Conservation (phyloP, 2,329 filamentous ascomycete species). For the Alternaria novae-zelandiae region DNA sequence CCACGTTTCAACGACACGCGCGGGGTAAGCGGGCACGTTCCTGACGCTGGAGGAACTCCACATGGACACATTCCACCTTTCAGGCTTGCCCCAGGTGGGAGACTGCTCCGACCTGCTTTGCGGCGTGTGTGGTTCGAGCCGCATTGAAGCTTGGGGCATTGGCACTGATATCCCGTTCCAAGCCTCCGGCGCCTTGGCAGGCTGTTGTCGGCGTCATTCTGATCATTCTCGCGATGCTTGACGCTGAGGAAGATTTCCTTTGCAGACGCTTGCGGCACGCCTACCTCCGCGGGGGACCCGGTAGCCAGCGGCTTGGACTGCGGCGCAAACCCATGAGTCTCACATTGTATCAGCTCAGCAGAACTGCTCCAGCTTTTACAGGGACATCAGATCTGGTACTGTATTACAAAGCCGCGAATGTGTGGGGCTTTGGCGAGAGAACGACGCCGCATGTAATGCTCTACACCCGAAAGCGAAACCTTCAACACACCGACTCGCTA, state of each 20-base stretch:
- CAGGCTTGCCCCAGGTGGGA: slow-evolving; percentile 7
- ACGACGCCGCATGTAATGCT: not conserved
- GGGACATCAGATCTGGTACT: too few relatives aligned
- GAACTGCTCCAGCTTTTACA: not conserved
- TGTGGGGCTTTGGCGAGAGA: not conserved
- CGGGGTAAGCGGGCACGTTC: slow-evolving; percentile 8
- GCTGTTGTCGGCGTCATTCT: not conserved
- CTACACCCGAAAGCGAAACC: not conserved
- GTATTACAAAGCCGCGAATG: not conserved
- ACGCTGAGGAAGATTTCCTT: not conserved
- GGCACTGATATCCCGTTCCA: slow-evolving; percentile 2
- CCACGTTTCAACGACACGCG: slow-evolving; percentile 5
- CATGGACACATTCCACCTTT: not conserved
- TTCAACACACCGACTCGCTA: not conserved
- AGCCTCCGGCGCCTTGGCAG: slow-evolving; percentile 12
- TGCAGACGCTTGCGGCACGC: not conserved
- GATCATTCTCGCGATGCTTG: not conserved
- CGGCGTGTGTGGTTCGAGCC: slow-evolving; percentile 6
- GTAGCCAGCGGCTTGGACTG: not conserved
- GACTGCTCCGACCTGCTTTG: slow-evolving; percentile 6
- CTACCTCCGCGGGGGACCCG: not conserved
- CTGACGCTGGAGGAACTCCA: not conserved
- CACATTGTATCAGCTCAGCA: not conserved
- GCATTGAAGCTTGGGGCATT: slow-evolving; percentile 7
- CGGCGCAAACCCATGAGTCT: not conserved